phyloP scores from a whole-genome alignment of 1,139 yeast species.

The Pneumocystis carinii region DNA sequence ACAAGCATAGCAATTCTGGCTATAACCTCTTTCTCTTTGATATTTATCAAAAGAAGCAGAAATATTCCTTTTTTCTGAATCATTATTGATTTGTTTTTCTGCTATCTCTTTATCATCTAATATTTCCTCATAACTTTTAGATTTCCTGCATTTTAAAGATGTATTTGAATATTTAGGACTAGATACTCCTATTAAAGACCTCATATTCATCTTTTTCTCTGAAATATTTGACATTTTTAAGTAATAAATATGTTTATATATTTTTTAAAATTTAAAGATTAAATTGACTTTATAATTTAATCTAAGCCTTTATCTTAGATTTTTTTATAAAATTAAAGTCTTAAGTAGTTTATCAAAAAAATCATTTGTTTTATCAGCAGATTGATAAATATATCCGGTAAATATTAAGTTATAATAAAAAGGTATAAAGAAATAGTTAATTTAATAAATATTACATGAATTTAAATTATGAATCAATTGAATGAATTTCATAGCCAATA shows the following conservation, averaged over 20 bases:
- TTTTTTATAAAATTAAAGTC: too few relatives aligned
- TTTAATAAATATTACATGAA: too few relatives aligned
- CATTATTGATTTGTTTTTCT: neutral
- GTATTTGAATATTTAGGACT: neutral
- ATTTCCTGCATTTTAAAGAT: neutral
- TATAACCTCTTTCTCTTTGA: neutral
- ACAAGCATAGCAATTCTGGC: neutral
- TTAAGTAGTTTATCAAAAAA: too few relatives aligned
- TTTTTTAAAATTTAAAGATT: neutral
- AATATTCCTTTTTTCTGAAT: neutral
- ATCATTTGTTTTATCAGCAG: too few relatives aligned
- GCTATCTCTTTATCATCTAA: neutral
- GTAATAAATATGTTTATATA: neutral
- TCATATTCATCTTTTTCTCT: neutral
- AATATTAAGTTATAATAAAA: too few relatives aligned
- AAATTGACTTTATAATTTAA: neutral
- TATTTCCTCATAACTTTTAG: neutral
- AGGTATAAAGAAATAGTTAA: neutral
- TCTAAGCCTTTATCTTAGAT: too few relatives aligned
- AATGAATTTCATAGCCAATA: neutral
- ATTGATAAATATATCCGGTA: too few relatives aligned
- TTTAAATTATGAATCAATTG: neutral
- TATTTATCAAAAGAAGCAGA: neutral
- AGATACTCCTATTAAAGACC: neutral
- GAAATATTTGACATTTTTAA: neutral